A percentile compares a stretch with the other conserved stretches of the same genome.
Evolutionary conservation across 192 early-diverging fungal species (phyloP).

Genomic region (Chytriomyces sp.): DNA sequence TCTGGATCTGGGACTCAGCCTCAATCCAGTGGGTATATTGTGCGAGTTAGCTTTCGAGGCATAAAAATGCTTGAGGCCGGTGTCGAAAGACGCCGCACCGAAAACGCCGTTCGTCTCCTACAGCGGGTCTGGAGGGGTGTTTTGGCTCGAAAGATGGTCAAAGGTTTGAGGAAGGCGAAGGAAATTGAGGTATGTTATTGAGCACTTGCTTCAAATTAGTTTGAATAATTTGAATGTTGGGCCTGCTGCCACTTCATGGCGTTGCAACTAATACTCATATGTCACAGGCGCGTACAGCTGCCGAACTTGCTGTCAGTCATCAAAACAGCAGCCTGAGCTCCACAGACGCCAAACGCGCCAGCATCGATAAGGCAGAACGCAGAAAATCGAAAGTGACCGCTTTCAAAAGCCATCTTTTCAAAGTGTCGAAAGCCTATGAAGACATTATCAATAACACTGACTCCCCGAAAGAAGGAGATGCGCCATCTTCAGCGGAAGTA

Average conservation of each 20-base stretch:
- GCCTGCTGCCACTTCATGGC: not conserved
- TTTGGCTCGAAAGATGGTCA: conserved; percentile 24
- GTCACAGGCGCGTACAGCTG: too few species aligned
- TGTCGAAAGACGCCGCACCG: conserved; percentile 7
- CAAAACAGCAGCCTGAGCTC: conserved; percentile 9
- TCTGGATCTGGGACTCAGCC: not conserved
- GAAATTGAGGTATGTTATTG: not conserved
- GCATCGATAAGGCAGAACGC: conserved; percentile 21
- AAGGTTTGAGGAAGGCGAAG: not conserved
- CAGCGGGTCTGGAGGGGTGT: conserved; percentile 43
- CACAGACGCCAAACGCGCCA: conserved; percentile 3
- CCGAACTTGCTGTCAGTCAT: conserved; percentile 4
- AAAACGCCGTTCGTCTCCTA: conserved; percentile 37
- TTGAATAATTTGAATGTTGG: not conserved
- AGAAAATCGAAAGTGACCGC: conserved; percentile 36
- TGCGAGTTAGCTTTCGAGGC: conserved; percentile 32
- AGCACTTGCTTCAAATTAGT: not conserved
- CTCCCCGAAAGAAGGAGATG: conserved; percentile 18
- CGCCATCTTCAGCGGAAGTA: conserved; percentile 43
- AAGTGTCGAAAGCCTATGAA: conserved; percentile 49
- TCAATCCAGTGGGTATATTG: conserved; percentile 23
- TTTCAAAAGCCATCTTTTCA: conserved; percentile 44
- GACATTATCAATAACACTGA: conserved; percentile 42
- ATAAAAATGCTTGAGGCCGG: conserved; percentile 37
- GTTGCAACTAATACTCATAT: not conserved